These are phyloP conservation scores for Apiotrichum siamense DNA, from an alignment of 1,284 basidiomycete genomes.

Conservation along the genomic window DNA sequence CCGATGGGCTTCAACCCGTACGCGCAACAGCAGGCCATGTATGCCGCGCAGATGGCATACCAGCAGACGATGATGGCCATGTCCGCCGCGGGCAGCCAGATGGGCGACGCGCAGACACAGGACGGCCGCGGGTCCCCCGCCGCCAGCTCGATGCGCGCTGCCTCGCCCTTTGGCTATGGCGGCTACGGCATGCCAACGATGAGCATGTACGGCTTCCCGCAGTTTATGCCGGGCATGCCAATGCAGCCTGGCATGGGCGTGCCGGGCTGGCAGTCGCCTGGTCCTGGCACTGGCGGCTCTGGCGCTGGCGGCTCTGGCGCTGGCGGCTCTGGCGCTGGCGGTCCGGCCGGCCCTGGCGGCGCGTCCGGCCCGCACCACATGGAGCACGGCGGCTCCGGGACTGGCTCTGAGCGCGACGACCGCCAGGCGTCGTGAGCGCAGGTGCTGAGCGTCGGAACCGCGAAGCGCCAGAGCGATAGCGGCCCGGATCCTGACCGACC, in stretches of 20 bases:
- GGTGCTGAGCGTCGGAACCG: too few species aligned
- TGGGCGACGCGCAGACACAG: conserved; percentile 48
- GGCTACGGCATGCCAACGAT: conserved; percentile 10
- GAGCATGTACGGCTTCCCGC: conserved; percentile 19
- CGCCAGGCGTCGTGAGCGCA: conserved; percentile 13
- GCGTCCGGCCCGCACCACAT: neutral
- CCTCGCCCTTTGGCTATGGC: conserved; percentile 4
- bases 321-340: neutral
- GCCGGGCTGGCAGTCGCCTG: neutral
- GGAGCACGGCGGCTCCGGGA: neutral
- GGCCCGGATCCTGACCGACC: too few species aligned
- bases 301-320: neutral
- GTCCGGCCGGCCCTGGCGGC: neutral
- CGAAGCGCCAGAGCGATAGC: too few species aligned
- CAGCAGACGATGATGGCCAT: conserved; percentile 74
- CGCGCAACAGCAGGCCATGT: conserved; percentile 71
- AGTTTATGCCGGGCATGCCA: neutral
- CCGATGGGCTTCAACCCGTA: conserved; percentile 41
- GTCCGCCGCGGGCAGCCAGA: conserved; percentile 68
- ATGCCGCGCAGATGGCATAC: conserved; percentile 84
- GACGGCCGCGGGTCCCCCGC: conserved; percentile 16
- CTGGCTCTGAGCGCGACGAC: conserved; percentile 9
- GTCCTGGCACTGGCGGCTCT: too few species aligned
- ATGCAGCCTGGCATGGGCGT: conserved; percentile 1
- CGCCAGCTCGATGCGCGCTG: conserved; percentile 9